These are phyloP conservation scores for Annona cherimola DNA, from an alignment of 164 flowering plant species.

Conservation along the genomic window DNA sequence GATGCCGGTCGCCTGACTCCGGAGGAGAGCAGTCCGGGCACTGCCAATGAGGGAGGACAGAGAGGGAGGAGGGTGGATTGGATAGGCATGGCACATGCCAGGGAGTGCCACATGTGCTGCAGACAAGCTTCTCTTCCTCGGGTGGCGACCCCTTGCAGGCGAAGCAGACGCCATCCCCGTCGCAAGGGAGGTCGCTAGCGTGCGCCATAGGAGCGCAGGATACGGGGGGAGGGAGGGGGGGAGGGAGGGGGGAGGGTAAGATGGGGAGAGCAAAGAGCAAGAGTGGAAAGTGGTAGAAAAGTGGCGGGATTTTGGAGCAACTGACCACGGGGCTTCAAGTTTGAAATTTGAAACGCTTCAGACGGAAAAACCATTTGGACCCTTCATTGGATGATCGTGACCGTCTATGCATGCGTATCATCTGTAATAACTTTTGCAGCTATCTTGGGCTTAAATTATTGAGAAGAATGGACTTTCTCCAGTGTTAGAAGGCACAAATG, in stretches of 20 bases:
- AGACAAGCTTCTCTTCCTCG: slow-evolving; percentile 40
- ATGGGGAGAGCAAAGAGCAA: not conserved
- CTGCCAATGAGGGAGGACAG: slow-evolving; percentile 44
- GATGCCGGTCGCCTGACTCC: slow-evolving; percentile 1
- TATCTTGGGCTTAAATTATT: not conserved
- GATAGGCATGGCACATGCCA: slow-evolving; percentile 74
- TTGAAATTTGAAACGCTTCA: not conserved
- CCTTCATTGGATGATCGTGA: not conserved
- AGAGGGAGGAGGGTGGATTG: slow-evolving; percentile 32
- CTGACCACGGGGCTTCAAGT: not conserved
- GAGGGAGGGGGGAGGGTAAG: not conserved
- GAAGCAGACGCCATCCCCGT: slow-evolving; percentile 78
- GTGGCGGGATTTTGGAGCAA: slow-evolving; percentile 1
- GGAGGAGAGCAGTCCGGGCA: slow-evolving; percentile 73
- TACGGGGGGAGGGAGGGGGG: not conserved
- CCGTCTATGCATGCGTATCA: not conserved
- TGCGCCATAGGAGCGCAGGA: slow-evolving; percentile 31
- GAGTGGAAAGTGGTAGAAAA: not conserved
- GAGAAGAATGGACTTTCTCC: not conserved
- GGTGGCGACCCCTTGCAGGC: slow-evolving; percentile 46
- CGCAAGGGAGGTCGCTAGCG: slow-evolving; percentile 55
- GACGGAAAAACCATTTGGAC: not conserved
- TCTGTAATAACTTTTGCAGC: not conserved
- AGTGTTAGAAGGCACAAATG: too few relatives aligned
- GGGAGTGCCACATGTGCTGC: slow-evolving; percentile 70